Evolutionary conservation across 2,329 filamentous ascomycete species (phyloP).

Genomic region (Phyllosticta ampelicida): DNA sequence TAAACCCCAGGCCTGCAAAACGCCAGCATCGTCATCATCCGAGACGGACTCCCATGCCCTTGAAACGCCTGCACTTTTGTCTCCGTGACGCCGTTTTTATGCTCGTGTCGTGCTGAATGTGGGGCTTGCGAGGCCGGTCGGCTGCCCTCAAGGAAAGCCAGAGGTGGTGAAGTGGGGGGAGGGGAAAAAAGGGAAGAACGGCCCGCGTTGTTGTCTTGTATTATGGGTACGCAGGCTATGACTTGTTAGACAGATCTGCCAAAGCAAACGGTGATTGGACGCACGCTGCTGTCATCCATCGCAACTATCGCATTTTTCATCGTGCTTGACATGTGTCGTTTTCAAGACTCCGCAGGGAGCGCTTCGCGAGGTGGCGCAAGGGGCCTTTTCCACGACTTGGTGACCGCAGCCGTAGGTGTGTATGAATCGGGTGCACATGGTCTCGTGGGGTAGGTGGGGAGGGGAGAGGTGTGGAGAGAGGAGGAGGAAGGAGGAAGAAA

Average conservation of each 20-base stretch:
- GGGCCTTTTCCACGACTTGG: constrained; percentile 31
- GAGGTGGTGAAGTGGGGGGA: neutral
- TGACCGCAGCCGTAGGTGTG: constrained; percentile 39
- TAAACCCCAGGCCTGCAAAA: constrained; percentile 27
- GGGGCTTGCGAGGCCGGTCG: constrained; percentile 3
- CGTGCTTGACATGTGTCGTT: constrained; percentile 36
- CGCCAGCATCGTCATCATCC: constrained; percentile 26
- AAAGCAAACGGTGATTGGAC: neutral
- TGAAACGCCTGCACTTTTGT: constrained; percentile 29
- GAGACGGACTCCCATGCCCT: constrained; percentile 23
- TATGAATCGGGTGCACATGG: constrained; percentile 38
- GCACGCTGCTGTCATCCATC: constrained; percentile 31
- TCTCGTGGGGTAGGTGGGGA: constrained; percentile 13
- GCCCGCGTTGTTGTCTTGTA: constrained; percentile 18
- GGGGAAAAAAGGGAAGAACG: constrained; percentile 16
- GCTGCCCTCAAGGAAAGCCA: neutral
- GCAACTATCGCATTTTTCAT: constrained; percentile 37
- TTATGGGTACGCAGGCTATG: constrained; percentile 15
- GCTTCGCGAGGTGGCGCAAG: constrained; percentile 37
- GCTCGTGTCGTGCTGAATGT: constrained; percentile 21
- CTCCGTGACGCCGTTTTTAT: constrained; percentile 32
- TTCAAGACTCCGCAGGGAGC: constrained; percentile 31
- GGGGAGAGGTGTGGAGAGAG: constrained; percentile 3
- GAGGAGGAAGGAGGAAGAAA: constrained; percentile 14
- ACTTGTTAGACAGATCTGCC: neutral